phyloP scores from a whole-genome alignment of 208 protist species.

The Leishmania major region DNA sequence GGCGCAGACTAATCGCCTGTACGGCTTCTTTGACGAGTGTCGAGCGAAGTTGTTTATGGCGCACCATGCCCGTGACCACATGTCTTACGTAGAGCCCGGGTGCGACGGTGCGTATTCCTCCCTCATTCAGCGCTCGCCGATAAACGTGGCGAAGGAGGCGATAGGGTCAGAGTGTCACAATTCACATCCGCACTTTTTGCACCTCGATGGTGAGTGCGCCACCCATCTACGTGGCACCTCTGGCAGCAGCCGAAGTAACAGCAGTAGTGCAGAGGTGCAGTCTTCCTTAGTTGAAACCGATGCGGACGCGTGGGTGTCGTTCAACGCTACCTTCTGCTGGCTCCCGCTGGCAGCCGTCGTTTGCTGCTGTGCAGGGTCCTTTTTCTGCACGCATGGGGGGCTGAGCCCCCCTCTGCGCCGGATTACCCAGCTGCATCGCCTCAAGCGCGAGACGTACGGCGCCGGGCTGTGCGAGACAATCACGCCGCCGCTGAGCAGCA shows the following conservation, averaged over 20 bases:
- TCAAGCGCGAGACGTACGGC: slow-evolving; percentile 74
- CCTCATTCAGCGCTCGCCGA: slow-evolving; percentile 18
- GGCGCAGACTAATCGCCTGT: slow-evolving; percentile 81
- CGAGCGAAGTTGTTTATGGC: slow-evolving; percentile 54
- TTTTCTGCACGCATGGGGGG: slow-evolving; percentile 89
- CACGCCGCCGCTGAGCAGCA: slow-evolving; percentile 11
- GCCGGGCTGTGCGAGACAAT: slow-evolving; percentile 27
- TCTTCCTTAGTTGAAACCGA: not conserved
- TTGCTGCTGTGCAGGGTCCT: slow-evolving; percentile 59
- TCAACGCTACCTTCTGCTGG: slow-evolving; percentile 86
- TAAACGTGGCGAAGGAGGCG: not conserved
- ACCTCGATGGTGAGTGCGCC: not conserved
- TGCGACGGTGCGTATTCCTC: not conserved
- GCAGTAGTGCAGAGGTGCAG: not conserved
- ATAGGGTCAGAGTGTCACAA: not conserved
- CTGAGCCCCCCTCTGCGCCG: slow-evolving; percentile 63
- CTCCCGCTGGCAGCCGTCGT: slow-evolving; percentile 85
- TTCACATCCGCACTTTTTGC: not conserved
- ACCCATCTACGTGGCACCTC: not conserved
- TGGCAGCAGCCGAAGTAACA: not conserved
- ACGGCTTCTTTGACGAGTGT: slow-evolving; percentile 88
- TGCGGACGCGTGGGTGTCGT: slow-evolving; percentile 63
- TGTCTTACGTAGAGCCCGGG: not conserved
- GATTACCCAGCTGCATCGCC: slow-evolving; percentile 46
- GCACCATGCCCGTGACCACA: not conserved